Percentiles rank a stretch among this genome's conserved stretches.
These are phyloP conservation scores for Neonectria neomacrospora DNA, from an alignment of 2,329 filamentous ascomycete species.

Conservation along the genomic window DNA sequence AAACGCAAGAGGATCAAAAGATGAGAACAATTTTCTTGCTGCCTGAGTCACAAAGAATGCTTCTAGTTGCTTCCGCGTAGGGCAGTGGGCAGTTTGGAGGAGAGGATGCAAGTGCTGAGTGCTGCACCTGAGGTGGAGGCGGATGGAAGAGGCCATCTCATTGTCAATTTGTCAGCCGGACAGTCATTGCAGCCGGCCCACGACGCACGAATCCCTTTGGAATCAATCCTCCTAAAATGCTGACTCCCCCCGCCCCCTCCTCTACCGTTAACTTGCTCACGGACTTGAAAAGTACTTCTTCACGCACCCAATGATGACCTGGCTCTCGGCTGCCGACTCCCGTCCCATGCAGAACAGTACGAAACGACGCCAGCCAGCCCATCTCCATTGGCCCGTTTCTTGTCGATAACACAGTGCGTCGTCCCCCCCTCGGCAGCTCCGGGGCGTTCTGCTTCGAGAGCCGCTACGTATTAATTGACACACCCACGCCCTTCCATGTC, in stretches of 20 bases:
- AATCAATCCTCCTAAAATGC: neutral
- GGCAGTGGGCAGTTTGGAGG: conserved; percentile 9
- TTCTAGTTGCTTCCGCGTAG: conserved; percentile 46
- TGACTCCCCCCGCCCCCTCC: conserved; percentile 1
- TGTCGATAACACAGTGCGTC: neutral
- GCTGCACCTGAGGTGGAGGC: conserved; percentile 25
- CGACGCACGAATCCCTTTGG: conserved; percentile 8
- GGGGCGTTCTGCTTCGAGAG: conserved; percentile 15
- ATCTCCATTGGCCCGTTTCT: conserved; percentile 9
- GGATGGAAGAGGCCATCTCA: conserved; percentile 25
- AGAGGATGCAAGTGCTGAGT: neutral
- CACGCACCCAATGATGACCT: neutral
- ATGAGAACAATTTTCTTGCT: conserved; percentile 40
- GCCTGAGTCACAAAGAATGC: conserved; percentile 50
- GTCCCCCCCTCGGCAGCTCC: conserved; percentile 5
- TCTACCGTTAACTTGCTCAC: too few relatives aligned
- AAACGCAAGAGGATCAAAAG: conserved; percentile 17
- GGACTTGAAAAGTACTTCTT: neutral
- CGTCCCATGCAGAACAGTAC: neutral
- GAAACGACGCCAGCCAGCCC: neutral
- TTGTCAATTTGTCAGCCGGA: conserved; percentile 44
- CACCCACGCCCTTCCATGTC: conserved; percentile 36
- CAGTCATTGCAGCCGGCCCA: conserved; percentile 22
- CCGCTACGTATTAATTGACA: conserved; percentile 41
- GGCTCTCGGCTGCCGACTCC: neutral